Evolutionary conservation across 1,284 basidiomycete genomes (phyloP).

Genomic region (Erythrobasidium hasegawianum): DNA sequence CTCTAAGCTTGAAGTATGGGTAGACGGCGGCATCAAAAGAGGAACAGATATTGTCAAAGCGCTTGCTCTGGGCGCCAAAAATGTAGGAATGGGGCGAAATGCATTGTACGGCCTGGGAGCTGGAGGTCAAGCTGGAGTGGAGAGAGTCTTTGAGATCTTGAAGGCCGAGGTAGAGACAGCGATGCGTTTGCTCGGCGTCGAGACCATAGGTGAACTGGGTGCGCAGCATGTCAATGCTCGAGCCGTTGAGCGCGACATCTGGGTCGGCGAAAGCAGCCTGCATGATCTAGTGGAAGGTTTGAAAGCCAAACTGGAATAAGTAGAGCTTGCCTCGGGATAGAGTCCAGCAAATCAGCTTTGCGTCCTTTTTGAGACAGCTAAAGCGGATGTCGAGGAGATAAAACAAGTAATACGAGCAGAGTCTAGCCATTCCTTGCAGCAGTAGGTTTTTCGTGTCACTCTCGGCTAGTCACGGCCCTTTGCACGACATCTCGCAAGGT

Average conservation of each 20-base stretch:
- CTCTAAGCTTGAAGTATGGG: conserved; percentile 65
- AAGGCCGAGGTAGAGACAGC: conserved; percentile 27
- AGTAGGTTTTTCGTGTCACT: too few species aligned
- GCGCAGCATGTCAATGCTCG: conserved; percentile 29
- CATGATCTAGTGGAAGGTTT: conserved; percentile 1
- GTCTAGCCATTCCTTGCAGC: too few species aligned
- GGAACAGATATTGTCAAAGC: conserved; percentile 92
- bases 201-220: conserved; percentile 8
- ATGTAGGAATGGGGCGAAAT: conserved; percentile 70
- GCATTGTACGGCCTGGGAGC: conserved; percentile 30
- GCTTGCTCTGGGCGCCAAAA: conserved; percentile 80
- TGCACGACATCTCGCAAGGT: too few species aligned
- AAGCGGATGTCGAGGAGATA: too few species aligned
- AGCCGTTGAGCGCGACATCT: conserved; percentile 24
- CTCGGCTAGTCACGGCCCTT: too few species aligned
- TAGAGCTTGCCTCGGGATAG: too few species aligned
- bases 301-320: conserved; percentile 16
- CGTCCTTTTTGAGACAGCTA: too few species aligned
- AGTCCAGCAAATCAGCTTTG: too few species aligned
- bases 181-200: conserved; percentile 23
- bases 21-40: conserved; percentile 80
- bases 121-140: conserved; percentile 27
- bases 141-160: conserved; percentile 26
- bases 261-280: conserved; percentile 13
- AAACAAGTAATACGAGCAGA: too few species aligned